These are phyloP conservation scores for Aspergillus sp. DNA, from an alignment of 2,329 filamentous ascomycete species.

Conservation along the genomic window DNA sequence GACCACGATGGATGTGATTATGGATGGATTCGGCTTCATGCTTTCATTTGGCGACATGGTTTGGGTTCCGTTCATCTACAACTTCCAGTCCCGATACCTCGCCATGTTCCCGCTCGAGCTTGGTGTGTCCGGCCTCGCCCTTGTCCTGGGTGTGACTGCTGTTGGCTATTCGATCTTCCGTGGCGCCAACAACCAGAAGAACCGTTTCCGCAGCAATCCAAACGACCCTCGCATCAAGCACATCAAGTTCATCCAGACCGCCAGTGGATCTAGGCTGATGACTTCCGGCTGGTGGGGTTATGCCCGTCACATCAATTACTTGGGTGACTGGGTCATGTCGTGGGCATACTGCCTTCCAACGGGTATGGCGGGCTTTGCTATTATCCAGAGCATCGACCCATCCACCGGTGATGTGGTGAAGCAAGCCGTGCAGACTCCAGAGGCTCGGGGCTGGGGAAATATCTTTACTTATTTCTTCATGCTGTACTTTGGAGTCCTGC, in stretches of 20 bases:
- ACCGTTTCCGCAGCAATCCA: constrained; percentile 84
- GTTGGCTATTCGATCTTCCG: constrained; percentile 90
- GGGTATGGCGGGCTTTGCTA: constrained; percentile 73
- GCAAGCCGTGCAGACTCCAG: constrained; percentile 67
- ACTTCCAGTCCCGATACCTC: constrained; percentile 77
- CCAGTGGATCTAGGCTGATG: constrained; percentile 73
- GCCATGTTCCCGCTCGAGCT: constrained; percentile 76
- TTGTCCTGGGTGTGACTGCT: constrained; percentile 62
- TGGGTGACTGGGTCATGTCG: constrained; percentile 90
- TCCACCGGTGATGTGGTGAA: constrained; percentile 61
- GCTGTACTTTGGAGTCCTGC: constrained; percentile 80
- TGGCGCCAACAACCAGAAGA: constrained; percentile 90
- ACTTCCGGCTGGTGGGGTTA: constrained; percentile 90
- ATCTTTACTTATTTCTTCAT: constrained; percentile 93
- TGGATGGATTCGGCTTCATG: constrained; percentile 94
- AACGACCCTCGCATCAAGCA: constrained; percentile 73
- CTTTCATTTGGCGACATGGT: constrained; percentile 85
- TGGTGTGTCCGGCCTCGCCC: constrained; percentile 60
- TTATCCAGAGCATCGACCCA: constrained; percentile 48
- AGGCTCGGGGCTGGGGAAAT: constrained; percentile 76
- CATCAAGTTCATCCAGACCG: constrained; percentile 81
- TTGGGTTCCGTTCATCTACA: constrained; percentile 91
- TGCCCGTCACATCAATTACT: constrained; percentile 90
- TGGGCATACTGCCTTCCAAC: constrained; percentile 90
- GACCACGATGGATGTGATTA: constrained; percentile 91